Evolutionary conservation across 805 yeast species (phyloP).

Genomic region (Ogataea ramenticola): DNA sequence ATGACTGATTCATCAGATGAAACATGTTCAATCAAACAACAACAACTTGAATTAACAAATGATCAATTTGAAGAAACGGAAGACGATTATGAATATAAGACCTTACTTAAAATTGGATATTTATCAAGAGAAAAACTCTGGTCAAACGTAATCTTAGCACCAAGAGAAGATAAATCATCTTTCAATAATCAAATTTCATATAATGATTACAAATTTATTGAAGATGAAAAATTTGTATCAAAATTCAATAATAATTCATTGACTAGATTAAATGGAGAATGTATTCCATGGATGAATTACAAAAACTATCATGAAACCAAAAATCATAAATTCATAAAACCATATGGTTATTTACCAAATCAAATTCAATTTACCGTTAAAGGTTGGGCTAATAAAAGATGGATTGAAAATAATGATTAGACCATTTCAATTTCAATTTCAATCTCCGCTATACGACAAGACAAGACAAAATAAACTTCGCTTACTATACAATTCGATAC

Average conservation of each 20-base stretch:
- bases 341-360: conserved; percentile 20
- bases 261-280: conserved; percentile 15
- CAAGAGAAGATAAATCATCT: conserved; percentile 32
- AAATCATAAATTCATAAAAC: conserved; percentile 12
- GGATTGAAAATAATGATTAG: conserved; percentile 18
- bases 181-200: not conserved
- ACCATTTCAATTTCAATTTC: not conserved
- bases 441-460: not conserved
- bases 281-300: conserved; percentile 21
- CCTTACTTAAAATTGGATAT: conserved; percentile 28
- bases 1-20: conserved; percentile 3
- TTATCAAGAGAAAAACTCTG: conserved; percentile 44
- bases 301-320: not conserved
- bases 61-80: not conserved
- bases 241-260: conserved; percentile 5
- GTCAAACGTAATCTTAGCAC: conserved; percentile 45
- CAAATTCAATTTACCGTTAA: conserved; percentile 38
- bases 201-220: conserved; percentile 2
- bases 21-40: not conserved
- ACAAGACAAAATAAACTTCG: too few relatives aligned
- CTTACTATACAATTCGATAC: too few relatives aligned
- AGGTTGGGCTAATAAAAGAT: conserved; percentile 42
- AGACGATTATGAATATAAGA: conserved; percentile 4
- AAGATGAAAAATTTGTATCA: not conserved
- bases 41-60: not conserved